A percentile compares a stretch with the other conserved stretches of the same genome.
Evolutionary conservation across 1,139 yeast genomes (phyloP).

Genomic region (Taphrina sp.): DNA sequence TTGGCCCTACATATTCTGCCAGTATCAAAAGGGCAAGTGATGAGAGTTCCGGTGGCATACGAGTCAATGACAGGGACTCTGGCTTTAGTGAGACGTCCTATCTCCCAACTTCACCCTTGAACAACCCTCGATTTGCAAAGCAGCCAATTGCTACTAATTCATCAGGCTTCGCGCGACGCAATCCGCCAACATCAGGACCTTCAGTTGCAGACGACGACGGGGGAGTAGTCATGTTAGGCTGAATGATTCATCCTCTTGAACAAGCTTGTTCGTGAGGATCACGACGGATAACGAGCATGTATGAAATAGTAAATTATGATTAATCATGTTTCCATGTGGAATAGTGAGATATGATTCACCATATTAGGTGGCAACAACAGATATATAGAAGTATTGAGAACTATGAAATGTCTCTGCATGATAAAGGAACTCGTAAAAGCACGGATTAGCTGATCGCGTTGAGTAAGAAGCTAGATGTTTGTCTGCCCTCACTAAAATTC

Average conservation of each 20-base stretch:
- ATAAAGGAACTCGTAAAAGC: constrained; percentile 24
- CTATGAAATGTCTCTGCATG: constrained; percentile 23
- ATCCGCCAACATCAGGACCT: too few species aligned
- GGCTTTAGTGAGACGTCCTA: constrained; percentile 18
- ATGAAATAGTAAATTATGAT: too few species aligned
- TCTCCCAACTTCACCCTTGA: constrained; percentile 14
- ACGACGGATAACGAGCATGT: too few species aligned
- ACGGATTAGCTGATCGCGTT: constrained; percentile 14
- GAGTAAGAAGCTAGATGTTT: constrained; percentile 29
- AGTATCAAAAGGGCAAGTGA: constrained; percentile 4
- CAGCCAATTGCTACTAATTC: too few species aligned
- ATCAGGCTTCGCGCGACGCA: constrained; percentile 9
- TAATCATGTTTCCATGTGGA: background rate
- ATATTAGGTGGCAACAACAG: background rate
- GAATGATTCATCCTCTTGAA: background rate
- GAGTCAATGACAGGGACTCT: constrained; percentile 5
- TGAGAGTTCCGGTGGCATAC: background rate
- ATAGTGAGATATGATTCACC: background rate
- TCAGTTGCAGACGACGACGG: background rate
- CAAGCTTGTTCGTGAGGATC: too few species aligned
- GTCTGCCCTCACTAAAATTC: constrained; percentile 32
- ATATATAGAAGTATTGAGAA: background rate
- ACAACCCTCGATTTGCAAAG: too few species aligned
- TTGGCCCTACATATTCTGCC: background rate
- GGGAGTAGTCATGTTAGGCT: constrained; percentile 4